These are phyloP conservation scores for Plasmodium blacklocki DNA, from an alignment of 169 alveolate genomes.

Conservation along the genomic window DNA sequence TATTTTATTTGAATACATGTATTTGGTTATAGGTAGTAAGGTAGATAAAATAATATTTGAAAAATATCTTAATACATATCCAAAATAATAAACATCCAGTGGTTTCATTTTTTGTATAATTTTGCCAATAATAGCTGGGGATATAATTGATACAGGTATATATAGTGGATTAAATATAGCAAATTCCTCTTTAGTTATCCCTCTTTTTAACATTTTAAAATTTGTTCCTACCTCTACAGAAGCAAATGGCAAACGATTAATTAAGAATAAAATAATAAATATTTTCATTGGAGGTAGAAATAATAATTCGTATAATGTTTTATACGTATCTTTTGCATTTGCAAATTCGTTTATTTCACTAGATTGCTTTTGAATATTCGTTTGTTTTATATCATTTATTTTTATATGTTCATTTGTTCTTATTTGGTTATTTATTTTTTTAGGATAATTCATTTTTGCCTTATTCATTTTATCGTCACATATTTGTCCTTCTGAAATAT, in stretches of 20 bases:
- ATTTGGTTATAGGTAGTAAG: conserved; percentile 61
- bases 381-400: conserved; percentile 47
- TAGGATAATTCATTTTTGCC: neutral
- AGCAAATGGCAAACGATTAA: conserved; percentile 78
- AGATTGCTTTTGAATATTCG: conserved; percentile 5
- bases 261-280: conserved; percentile 72
- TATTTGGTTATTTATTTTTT: conserved; percentile 7
- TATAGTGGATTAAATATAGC: conserved; percentile 79
- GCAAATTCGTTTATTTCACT: conserved; percentile 24
- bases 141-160: conserved; percentile 80
- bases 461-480: neutral
- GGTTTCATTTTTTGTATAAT: conserved; percentile 31
- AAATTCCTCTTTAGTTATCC: conserved; percentile 82
- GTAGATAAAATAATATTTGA: conserved; percentile 58
- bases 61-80: conserved; percentile 61
- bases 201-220: conserved; percentile 82
- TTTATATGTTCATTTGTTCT: conserved; percentile 12
- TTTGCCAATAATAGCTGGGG: conserved; percentile 82
- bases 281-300: conserved; percentile 80
- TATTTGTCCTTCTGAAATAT: neutral
- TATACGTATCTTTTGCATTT: conserved; percentile 72
- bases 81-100: conserved; percentile 47
- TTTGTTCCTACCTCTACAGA: conserved; percentile 83
- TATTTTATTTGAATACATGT: conserved; percentile 55
- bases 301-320: conserved; percentile 68